Conservation (phyloP, 2,329 filamentous ascomycete species). For the Aspergillus puulaauensis region DNA sequence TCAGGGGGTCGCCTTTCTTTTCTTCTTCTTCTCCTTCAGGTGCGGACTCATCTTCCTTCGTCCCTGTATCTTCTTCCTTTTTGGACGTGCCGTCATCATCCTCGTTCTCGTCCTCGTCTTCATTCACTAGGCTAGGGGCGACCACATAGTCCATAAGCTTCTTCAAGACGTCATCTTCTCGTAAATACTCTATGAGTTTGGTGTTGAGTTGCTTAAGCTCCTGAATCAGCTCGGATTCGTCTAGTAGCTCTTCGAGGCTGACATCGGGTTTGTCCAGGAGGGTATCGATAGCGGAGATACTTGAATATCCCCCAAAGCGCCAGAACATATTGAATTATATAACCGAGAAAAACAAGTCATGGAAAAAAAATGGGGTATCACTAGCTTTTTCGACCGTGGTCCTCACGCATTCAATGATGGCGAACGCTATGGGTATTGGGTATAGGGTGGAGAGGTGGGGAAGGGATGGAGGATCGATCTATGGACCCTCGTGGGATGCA, state of each 20-base stretch:
- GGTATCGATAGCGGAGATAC: constrained; percentile 92
- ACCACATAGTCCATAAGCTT: constrained; percentile 88
- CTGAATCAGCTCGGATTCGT: constrained; percentile 94
- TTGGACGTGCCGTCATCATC: constrained; percentile 40
- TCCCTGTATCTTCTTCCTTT: constrained; percentile 40
- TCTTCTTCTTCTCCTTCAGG: constrained; percentile 37
- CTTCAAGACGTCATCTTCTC: constrained; percentile 81
- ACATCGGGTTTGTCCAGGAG: constrained; percentile 95
- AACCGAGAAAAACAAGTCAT: constrained; percentile 36
- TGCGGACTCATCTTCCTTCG: constrained; percentile 28
- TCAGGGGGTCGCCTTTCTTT: constrained; percentile 37
- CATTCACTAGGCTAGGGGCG: constrained; percentile 61
- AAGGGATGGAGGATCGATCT: constrained; percentile 14
- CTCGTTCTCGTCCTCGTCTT: constrained; percentile 53
- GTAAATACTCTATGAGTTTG: constrained; percentile 93
- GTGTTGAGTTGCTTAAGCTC: constrained; percentile 98
- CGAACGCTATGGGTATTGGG: constrained; percentile 29
- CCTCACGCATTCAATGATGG: constrained; percentile 28
- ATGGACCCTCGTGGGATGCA: constrained; percentile 14
- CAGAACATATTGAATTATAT: constrained; percentile 83
- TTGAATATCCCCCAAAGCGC: constrained; percentile 98
- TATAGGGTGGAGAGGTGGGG: constrained; percentile 22
- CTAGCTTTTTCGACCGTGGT: constrained; percentile 20
- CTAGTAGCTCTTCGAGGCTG: constrained; percentile 89
- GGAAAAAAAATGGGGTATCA: constrained; percentile 26